Base-by-base conservation (phyloP, 768 basidiomycete genomes). In the Amanita jacksonii region DNA sequence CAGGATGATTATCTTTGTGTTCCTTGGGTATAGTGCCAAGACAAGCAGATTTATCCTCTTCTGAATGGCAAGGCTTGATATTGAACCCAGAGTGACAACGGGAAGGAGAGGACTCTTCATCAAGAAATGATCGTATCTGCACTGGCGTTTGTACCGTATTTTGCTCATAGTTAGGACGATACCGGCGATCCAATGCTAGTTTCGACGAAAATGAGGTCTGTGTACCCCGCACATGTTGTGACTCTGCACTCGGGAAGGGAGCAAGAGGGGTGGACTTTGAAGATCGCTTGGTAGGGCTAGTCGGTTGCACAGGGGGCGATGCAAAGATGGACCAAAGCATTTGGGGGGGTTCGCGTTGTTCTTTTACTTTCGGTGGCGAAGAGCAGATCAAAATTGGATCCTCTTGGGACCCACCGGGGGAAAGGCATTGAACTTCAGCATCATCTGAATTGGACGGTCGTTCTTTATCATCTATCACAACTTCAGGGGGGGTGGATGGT, bases 211-310 rank as follows among this genome's bases (percentile, higher is more conserved):
- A 69, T n/a, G 46, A 47, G 32, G 59, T 69, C 54, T 82, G 80
- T 13, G 63, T 57, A 27, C 80, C 81, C 50, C 71, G 76, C 50
- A 81, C 68, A 60, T 85, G 84, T 54, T 82, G 81, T 12, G 62
- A 65, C 18, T 63, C 60, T 36, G 52, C 52, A 50, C 64, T 62
- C 23, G 83, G 84, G 53, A 70, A 74, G 16, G 75, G 74, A 0
- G 62, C 65, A 13, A 48, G 47, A 16, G 43, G 46, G 39, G 43
- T 23, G 41, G 20, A 44, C 38, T 41, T 45, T 44, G 51, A 47
- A 28, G 19, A 39, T 38, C 18, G 47, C 35, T 38, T 41, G 46
- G 19, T 41, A 23, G 20, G 44, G 12, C 24, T 50, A 38, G 18
- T 38, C 18, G 45, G 5, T 42, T 57, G 61, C 12, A 49, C 48